Percentiles rank a stretch among this genome's conserved stretches.
Evolutionary conservation across 768 basidiomycete species (phyloP).

Genomic region (Leccinum obscurum): DNA sequence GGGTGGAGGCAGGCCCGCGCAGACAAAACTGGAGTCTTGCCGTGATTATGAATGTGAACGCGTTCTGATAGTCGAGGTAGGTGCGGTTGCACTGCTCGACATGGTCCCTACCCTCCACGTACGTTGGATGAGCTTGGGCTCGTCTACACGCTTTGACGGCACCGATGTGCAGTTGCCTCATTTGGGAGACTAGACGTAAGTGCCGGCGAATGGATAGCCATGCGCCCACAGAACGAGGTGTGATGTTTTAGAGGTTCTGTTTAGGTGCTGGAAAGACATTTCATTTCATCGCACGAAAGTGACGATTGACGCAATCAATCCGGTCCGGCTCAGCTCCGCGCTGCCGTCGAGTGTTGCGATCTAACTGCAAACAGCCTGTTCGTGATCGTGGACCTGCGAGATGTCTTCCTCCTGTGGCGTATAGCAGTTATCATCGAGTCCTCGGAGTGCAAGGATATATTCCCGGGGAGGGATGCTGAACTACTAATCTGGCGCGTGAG

Average conservation of each 20-base stretch:
- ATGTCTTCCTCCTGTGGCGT: slow-evolving; percentile 11
- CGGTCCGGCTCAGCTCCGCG: slow-evolving; percentile 12
- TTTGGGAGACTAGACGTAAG: slow-evolving; percentile 5
- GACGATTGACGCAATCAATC: slow-evolving; percentile 18
- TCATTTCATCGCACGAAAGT: slow-evolving; percentile 8
- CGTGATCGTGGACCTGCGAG: slow-evolving; percentile 11
- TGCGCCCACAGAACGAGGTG: not conserved
- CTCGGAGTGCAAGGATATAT: slow-evolving; percentile 28
- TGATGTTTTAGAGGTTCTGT: not conserved
- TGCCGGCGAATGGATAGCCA: not conserved
- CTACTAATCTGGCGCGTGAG: slow-evolving; percentile 23
- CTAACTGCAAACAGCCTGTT: slow-evolving; percentile 5
- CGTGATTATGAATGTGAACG: not conserved
- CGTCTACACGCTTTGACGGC: slow-evolving; percentile 4
- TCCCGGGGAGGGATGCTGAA: slow-evolving; percentile 15
- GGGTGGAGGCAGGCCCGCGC: slow-evolving; percentile 48
- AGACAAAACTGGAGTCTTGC: not conserved
- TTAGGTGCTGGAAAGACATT: not conserved
- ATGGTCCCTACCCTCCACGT: slow-evolving; percentile 40
- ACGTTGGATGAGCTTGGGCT: slow-evolving; percentile 21
- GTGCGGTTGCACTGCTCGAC: slow-evolving; percentile 25
- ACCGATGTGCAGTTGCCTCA: not conserved
- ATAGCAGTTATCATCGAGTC: slow-evolving; percentile 17
- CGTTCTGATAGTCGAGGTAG: slow-evolving; percentile 2
- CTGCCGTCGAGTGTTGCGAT: slow-evolving; percentile 8